phyloP scores from a whole-genome alignment of 345 rosid species.

The Bruguiera gymnorhiza region DNA sequence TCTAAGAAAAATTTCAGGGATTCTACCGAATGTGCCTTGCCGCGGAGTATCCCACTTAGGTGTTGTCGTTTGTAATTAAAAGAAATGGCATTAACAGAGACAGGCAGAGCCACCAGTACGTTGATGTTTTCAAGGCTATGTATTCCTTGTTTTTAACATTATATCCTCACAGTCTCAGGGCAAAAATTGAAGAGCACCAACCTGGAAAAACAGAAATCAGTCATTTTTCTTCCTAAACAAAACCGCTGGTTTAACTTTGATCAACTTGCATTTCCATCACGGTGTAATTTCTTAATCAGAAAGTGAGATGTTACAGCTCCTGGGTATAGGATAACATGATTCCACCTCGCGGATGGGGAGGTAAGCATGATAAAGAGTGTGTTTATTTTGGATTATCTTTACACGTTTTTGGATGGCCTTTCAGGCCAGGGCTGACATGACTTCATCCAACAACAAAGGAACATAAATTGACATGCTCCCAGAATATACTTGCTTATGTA shows the following conservation, averaged over 20 bases:
- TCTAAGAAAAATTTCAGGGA: slow-evolving; percentile 10
- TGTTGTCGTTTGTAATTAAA: neutral
- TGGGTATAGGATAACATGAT: too few species aligned
- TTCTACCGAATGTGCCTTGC: slow-evolving; percentile 21
- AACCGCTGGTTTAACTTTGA: too few species aligned
- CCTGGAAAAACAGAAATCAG: neutral
- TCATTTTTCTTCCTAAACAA: too few species aligned
- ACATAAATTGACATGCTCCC: neutral
- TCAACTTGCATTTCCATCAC: too few species aligned
- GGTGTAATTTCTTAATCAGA: too few species aligned
- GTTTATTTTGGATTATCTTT: too few species aligned
- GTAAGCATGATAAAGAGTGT: too few species aligned
- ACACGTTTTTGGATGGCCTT: too few species aligned
- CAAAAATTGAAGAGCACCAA: neutral
- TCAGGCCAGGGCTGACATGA: too few species aligned
- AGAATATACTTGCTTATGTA: neutral
- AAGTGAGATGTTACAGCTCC: too few species aligned
- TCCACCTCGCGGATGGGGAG: too few species aligned
- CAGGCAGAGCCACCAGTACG: neutral
- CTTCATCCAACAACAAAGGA: neutral
- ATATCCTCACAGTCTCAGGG: neutral
- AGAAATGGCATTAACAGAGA: neutral
- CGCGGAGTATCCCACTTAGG: slow-evolving; percentile 18
- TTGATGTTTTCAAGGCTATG: neutral
- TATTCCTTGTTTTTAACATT: neutral